phyloP scores from a whole-genome alignment of 2,329 filamentous ascomycete species.

The Colletotrichum abscissum region DNA sequence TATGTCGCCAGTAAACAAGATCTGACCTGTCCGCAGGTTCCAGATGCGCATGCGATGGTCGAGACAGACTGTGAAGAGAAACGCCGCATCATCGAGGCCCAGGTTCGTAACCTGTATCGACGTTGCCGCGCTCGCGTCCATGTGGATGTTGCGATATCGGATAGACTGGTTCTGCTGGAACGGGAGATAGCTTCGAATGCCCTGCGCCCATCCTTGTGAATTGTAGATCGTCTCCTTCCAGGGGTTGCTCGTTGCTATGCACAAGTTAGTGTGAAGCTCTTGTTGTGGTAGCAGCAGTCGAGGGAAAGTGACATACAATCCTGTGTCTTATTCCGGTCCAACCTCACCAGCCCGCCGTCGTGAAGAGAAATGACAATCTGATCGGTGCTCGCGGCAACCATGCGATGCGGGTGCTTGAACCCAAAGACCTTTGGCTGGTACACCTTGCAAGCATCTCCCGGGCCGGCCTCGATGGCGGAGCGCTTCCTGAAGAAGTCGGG shows the following conservation, averaged over 20 bases:
- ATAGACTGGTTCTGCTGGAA: constrained; percentile 74
- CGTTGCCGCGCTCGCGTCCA: constrained; percentile 76
- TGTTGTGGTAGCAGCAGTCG: neutral
- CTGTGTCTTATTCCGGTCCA: constrained; percentile 69
- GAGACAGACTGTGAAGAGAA: constrained; percentile 83
- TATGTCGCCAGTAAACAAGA: constrained; percentile 82
- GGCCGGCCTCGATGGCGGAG: constrained; percentile 75
- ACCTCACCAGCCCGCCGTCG: constrained; percentile 78
- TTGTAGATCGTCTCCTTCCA: constrained; percentile 83
- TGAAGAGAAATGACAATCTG: constrained; percentile 84
- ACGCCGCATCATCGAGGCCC: constrained; percentile 61
- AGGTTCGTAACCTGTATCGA: constrained; percentile 67
- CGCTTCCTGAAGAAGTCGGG: constrained; percentile 83
- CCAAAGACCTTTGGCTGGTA: constrained; percentile 78
- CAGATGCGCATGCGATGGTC: constrained; percentile 92
- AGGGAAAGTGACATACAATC: constrained; percentile 53
- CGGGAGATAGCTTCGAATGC: constrained; percentile 73
- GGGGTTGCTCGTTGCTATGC: constrained; percentile 44
- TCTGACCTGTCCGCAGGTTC: constrained; percentile 85
- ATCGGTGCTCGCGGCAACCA: constrained; percentile 78
- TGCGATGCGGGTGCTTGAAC: constrained; percentile 83
- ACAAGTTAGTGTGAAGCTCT: constrained; percentile 36
- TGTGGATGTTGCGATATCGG: constrained; percentile 70
- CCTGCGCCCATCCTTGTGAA: constrained; percentile 77
- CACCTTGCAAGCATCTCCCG: constrained; percentile 82